Conservation (phyloP, 2,329 filamentous ascomycete species). For the Neophaeococcomyces mojaviensis region DNA sequence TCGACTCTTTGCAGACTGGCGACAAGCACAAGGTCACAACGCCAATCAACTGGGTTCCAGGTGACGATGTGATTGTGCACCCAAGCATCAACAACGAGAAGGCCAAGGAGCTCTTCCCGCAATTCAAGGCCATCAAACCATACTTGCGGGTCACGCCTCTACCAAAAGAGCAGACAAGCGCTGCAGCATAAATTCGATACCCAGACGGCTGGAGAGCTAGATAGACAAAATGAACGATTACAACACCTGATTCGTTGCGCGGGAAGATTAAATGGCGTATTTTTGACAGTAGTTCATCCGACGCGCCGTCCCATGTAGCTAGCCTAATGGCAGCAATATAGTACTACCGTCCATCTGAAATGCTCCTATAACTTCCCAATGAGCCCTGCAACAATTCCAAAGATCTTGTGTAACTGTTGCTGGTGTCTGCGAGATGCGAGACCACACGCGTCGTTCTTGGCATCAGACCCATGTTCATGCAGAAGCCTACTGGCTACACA, state of each 20-base stretch:
- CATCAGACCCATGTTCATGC: conserved; percentile 1
- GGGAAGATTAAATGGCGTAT: neutral
- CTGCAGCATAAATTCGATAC: conserved; percentile 26
- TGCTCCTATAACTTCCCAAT: neutral
- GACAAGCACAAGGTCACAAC: conserved; percentile 55
- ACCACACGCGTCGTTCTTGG: neutral
- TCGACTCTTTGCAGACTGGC: conserved; percentile 52
- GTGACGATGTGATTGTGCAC: conserved; percentile 55
- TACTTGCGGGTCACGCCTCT: conserved; percentile 55
- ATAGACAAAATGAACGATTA: conserved; percentile 3
- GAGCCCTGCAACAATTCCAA: neutral
- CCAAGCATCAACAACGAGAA: conserved; percentile 51
- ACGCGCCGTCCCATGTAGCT: neutral
- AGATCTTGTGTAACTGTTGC: neutral
- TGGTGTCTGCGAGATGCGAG: neutral
- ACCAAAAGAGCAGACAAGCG: conserved; percentile 49
- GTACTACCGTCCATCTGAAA: conserved; percentile 1
- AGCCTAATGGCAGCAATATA: neutral
- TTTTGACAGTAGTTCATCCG: conserved; percentile 2
- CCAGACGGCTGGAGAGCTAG: neutral
- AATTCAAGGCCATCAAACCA: conserved; percentile 56
- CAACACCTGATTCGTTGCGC: conserved; percentile 1
- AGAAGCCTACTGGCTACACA: neutral
- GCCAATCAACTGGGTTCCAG: conserved; percentile 54
- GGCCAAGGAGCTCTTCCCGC: conserved; percentile 52